Conservation (phyloP, 169 alveolate genomes). For the Eimeria sp. region DNA sequence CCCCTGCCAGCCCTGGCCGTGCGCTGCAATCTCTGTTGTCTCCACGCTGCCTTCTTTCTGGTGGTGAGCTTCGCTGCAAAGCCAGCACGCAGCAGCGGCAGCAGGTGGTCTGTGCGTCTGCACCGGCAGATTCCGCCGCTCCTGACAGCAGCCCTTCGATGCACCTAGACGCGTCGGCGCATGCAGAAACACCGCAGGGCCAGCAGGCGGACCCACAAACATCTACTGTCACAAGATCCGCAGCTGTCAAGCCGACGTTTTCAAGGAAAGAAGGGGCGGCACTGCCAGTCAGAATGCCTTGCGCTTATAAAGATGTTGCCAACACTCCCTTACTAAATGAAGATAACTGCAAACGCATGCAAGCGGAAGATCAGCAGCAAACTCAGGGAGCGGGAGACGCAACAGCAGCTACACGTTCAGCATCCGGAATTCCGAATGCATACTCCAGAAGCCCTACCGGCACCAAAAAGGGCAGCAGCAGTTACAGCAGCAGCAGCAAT, state of each 20-base stretch:
- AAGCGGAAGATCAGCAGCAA: not conserved
- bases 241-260: not conserved
- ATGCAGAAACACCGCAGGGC: not conserved
- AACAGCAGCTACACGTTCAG: not conserved
- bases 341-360: not conserved
- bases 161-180: not conserved
- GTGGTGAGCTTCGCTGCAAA: not conserved
- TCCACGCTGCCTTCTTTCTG: constrained; percentile 17
- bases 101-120: not conserved
- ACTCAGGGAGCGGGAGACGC: not conserved
- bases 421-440: not conserved
- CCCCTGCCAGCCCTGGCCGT: constrained; percentile 4
- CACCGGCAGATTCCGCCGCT: not conserved
- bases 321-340: not conserved
- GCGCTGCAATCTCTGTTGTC: constrained; percentile 8
- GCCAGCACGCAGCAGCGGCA: constrained; percentile 27
- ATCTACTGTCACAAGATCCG: not conserved
- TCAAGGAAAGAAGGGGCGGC: not conserved
- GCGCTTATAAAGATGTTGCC: not conserved
- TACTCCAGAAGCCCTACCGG: not conserved
- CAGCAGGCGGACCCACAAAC: not conserved
- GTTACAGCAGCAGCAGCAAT: constrained; percentile 2
- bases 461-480: not conserved
- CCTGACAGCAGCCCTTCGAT: not conserved
- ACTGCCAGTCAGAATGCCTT: not conserved